A percentile compares a stretch with the other conserved stretches of the same genome.
These are phyloP conservation scores for Starmerella bombicola DNA, from an alignment of 805 yeast genomes.

Conservation along the genomic window DNA sequence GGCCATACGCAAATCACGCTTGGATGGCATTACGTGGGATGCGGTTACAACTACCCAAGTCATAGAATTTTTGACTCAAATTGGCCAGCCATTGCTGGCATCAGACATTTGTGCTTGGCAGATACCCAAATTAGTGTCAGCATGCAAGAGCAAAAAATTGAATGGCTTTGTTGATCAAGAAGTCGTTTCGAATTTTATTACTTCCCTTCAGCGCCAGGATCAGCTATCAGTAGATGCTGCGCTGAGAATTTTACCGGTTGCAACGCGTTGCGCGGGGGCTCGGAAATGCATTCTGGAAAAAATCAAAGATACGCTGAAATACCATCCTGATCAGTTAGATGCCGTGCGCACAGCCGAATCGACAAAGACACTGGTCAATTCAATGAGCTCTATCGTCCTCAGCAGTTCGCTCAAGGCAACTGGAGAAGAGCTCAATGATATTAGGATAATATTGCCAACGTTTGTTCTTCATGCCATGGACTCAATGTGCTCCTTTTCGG, in stretches of 20 bases:
- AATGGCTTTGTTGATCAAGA: constrained; percentile 19
- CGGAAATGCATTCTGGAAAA: constrained; percentile 18
- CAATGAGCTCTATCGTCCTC: constrained; percentile 6
- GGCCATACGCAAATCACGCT: constrained; percentile 25
- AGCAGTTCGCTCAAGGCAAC: constrained; percentile 3
- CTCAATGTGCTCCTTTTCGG: background rate
- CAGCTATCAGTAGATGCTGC: constrained; percentile 14
- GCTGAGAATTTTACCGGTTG: constrained; percentile 16
- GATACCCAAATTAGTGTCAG: constrained; percentile 10
- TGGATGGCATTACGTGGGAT: constrained; percentile 25
- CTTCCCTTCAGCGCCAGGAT: background rate
- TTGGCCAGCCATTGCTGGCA: constrained; percentile 22
- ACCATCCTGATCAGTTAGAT: constrained; percentile 11
- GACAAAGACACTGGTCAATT: constrained; percentile 1
- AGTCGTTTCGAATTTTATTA: constrained; percentile 10
- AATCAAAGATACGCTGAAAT: constrained; percentile 20
- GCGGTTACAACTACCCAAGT: constrained; percentile 23
- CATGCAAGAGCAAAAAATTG: constrained; percentile 9
- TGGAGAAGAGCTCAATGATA: constrained; percentile 5
- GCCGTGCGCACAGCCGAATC: constrained; percentile 1
- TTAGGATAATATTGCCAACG: constrained; percentile 8
- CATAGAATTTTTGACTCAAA: constrained; percentile 6
- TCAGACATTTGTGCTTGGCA: constrained; percentile 25
- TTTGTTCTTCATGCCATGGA: constrained; percentile 15
- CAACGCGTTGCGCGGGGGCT: constrained; percentile 12